A percentile compares a stretch with the other conserved stretches of the same genome.
These are phyloP conservation scores for Talaromyces verruculosus DNA, from an alignment of 2,329 filamentous ascomycete species.

Conservation along the genomic window DNA sequence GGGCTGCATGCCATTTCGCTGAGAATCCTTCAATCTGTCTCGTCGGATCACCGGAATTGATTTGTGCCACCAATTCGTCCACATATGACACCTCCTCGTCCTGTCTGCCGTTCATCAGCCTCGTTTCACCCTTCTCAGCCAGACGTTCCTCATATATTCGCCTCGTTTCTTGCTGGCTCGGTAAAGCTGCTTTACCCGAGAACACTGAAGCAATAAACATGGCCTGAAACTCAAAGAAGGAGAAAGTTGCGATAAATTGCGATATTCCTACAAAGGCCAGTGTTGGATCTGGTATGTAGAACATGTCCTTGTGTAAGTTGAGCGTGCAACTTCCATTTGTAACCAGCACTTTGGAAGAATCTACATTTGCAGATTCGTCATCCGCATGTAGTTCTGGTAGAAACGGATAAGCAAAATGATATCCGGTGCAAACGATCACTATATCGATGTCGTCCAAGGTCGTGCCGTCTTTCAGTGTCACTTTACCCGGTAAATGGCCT, in stretches of 20 bases:
- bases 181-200: constrained; percentile 52
- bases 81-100: constrained; percentile 15
- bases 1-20: constrained; percentile 16
- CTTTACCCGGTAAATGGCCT: constrained; percentile 49
- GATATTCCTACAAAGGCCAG: constrained; percentile 66
- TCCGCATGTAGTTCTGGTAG: constrained; percentile 54
- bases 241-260: constrained; percentile 66
- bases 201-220: constrained; percentile 60
- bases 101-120: constrained; percentile 12
- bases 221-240: constrained; percentile 69
- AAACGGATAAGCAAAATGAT: constrained; percentile 67
- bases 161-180: constrained; percentile 34
- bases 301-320: constrained; percentile 71
- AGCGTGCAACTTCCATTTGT: constrained; percentile 64
- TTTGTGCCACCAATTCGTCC: constrained; percentile 3
- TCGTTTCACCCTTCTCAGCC: constrained; percentile 1
- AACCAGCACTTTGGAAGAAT: constrained; percentile 56
- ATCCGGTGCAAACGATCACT: constrained; percentile 68
- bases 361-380: constrained; percentile 45
- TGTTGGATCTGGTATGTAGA: constrained; percentile 66
- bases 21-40: constrained; percentile 6
- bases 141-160: constrained; percentile 8
- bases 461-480: constrained; percentile 56
- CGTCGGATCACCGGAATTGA: background rate
- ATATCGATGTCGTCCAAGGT: constrained; percentile 58